Base-by-base conservation (phyloP, 176 grass and related monocot species). In the Oryza glumipatula region DNA sequence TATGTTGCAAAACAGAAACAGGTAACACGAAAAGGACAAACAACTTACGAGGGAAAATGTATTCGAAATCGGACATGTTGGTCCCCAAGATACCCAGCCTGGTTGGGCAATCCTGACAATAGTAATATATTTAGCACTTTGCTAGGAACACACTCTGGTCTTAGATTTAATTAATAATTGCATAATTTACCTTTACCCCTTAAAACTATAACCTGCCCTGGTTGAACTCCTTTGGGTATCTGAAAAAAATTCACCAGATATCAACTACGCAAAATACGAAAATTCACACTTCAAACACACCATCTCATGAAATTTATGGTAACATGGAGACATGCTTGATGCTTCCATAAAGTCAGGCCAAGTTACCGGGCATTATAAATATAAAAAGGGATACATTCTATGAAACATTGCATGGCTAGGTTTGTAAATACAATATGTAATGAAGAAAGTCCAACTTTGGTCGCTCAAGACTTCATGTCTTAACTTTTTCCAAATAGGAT, bases 141-240 rank as follows among this genome's bases (percentile, higher is more conserved):
- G 77, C 17, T 23, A 78, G 2, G 63, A 82, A 49, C 43, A 67
- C 84, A 73, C 35, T 77, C 11, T 48, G 49, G 65, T 33, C 12
- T 63, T 14, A 56, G 82, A 51, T 76, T 76, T 70, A 66, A 66
- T 72, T 65, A 38, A 6, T 66, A 86, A 41, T 75, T 65, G 67
- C 52, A 72, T 15, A 73, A 45, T 26, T 23, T 98, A 98, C 96
- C 96, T 98, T 91, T 98, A 11, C 96, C 96, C 87, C 96, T 95
- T 85, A 98, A 88, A 87, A 92, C 74, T 44, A 92, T 43, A 76
- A 83, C 45, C 52, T 98, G 91, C 49, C 96, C 96, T 58, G 91
- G 91, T 84, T 98, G 93, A 47, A 95, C 89, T 80, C 96, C 96
- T 90, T 89, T 95, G 22, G 96, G 96, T 90, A 95, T 95, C 96